Percentiles rank a stretch among this genome's conserved stretches.
These are phyloP conservation scores for Clarireedia monteithiana DNA, from an alignment of 2,329 filamentous ascomycete genomes.

Conservation along the genomic window DNA sequence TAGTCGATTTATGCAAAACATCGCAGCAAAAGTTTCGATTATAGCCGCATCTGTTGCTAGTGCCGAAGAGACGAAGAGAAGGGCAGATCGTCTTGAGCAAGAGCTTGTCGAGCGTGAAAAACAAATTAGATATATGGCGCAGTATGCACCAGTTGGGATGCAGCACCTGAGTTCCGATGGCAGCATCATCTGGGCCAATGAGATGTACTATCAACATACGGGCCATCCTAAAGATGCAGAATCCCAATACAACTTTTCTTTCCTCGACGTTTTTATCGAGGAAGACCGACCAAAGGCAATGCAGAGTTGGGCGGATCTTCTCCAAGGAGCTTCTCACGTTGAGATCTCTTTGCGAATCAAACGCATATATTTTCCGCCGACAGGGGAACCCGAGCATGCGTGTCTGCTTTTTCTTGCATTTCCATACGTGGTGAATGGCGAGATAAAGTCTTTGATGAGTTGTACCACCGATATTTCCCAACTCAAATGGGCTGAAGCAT, in stretches of 20 bases:
- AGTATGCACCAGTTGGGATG: conserved; percentile 26
- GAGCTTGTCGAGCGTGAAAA: conserved; percentile 11
- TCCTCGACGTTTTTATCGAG: conserved; percentile 19
- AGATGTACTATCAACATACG: conserved; percentile 22
- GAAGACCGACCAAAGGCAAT: conserved; percentile 17
- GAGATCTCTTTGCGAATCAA: conserved; percentile 21
- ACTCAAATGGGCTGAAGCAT: conserved; percentile 24
- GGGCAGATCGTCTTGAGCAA: conserved; percentile 8
- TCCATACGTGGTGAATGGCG: conserved; percentile 18
- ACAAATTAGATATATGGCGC: conserved; percentile 25
- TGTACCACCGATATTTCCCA: conserved; percentile 25
- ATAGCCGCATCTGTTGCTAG: conserved; percentile 19
- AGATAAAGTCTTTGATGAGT: conserved; percentile 22
- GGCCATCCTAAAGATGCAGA: conserved; percentile 13
- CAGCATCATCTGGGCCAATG: conserved; percentile 22
- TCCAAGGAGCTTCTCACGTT: conserved; percentile 17
- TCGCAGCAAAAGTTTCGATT: conserved; percentile 19
- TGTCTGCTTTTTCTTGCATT: conserved; percentile 18
- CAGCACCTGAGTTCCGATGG: conserved; percentile 21
- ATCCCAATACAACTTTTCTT: conserved; percentile 14
- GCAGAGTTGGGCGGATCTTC: conserved; percentile 16
- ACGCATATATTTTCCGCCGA: conserved; percentile 21
- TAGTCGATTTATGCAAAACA: conserved; percentile 20
- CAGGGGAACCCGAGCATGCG: conserved; percentile 22
- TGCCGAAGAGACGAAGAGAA: conserved; percentile 14